These are phyloP conservation scores for Magnusiomyces suaveolens DNA, from an alignment of 1,139 yeast genomes.

Conservation along the genomic window DNA sequence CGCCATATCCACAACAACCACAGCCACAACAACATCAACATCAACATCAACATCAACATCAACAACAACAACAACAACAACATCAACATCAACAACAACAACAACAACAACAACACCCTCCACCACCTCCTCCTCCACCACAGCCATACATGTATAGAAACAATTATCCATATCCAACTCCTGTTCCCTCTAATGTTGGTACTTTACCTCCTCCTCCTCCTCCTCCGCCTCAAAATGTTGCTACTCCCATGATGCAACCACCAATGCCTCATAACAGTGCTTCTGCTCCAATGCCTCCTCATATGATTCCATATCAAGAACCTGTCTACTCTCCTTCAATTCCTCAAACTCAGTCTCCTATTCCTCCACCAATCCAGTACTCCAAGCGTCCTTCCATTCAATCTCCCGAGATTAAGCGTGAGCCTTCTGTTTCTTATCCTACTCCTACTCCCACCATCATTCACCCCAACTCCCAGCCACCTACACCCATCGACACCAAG, in stretches of 20 bases:
- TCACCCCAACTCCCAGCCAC: constrained; percentile 8
- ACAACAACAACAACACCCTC: constrained; percentile 8
- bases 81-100: constrained; percentile 9
- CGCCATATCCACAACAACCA: constrained; percentile 4
- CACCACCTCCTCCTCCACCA: constrained; percentile 4
- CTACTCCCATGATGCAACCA: constrained; percentile 3
- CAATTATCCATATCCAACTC: neutral
- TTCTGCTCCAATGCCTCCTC: neutral
- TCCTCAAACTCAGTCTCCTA: constrained; percentile 2
- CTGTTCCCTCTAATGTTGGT: neutral
- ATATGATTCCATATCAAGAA: neutral
- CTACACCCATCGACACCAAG: constrained; percentile 1
- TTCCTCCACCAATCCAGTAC: constrained; percentile 6
- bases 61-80: neutral
- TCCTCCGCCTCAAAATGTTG: neutral
- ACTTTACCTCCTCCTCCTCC: constrained; percentile 6
- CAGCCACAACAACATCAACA: constrained; percentile 9
- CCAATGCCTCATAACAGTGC: neutral
- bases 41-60: constrained; percentile 4
- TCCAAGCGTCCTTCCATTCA: neutral
- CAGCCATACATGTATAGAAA: neutral
- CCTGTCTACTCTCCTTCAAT: constrained; percentile 1
- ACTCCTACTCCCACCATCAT: constrained; percentile 9
- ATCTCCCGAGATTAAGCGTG: constrained; percentile 1
- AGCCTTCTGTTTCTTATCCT: constrained; percentile 7